Base-by-base conservation (phyloP, 495 filamentous ascomycete genomes). In the Xylaria flabelliformis region DNA sequence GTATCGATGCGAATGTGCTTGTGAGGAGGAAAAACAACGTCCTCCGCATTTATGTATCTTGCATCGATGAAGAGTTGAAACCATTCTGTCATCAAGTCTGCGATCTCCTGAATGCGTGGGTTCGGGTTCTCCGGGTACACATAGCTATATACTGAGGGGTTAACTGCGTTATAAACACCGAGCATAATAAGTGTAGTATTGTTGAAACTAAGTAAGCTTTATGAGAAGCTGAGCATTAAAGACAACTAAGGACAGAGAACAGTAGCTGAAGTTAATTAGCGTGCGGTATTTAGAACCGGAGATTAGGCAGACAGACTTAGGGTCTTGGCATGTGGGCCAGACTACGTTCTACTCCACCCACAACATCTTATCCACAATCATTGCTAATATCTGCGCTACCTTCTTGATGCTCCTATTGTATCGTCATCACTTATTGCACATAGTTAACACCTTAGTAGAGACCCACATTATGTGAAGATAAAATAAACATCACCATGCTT, bases 121-220 rank as follows among this genome's bases (percentile, higher is more conserved):
- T 64, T 15, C 41, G 61, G 61, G 12, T 64, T 44, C 7, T 64
- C 61, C 17, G 61, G 80, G 39, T 56, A 62, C 7, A 39, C 48
- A 56, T 56, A 1, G 15, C 53, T 56, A 26, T 56, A 56, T 15
- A 24, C 26, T 29, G 26, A 56, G 26, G 53, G 53, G 3, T 56
- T 26, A 13, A 56, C 26, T 32, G 24, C 24, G 17, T 56, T 26
- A 13, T 56, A 56, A 4, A 56, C 53, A 17, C 12, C 53, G 53
- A 56, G 53, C 53, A 56, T 56, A 4, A 13, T 32, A 26, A 12
- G 53, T 26, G 29, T 56, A 5, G 53, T 32, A 13, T 10, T 10
- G 50, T 53, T 3, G 3, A 9, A 10, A 13, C 19, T 32, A 12
- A 51, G 26, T 13, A 32, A 15, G 13, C 8, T 13, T 56, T 2